These are phyloP conservation scores for Hemerocallis citrina DNA, from an alignment of 106 monocot genomes.

Conservation along the genomic window DNA sequence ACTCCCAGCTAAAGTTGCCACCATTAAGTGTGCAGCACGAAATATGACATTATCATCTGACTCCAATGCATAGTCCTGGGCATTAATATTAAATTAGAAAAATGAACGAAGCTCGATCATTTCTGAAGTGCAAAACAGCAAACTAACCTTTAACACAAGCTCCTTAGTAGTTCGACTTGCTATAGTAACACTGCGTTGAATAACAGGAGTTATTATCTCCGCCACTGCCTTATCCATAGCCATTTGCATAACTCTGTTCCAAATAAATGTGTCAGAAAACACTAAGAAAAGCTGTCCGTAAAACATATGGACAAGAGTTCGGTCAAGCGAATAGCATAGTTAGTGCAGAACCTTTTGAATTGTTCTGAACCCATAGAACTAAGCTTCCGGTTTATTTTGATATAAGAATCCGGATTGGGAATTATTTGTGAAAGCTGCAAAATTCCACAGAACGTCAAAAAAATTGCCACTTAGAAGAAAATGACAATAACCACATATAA, in stretches of 20 bases:
- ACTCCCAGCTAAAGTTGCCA: conserved; percentile 84
- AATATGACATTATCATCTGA: conserved; percentile 59
- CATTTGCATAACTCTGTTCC: conserved; percentile 44
- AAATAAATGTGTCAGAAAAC: conserved; percentile 5
- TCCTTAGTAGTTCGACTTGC: conserved; percentile 83
- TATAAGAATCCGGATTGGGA: conserved; percentile 42
- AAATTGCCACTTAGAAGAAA: conserved; percentile 2
- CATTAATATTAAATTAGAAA: background rate
- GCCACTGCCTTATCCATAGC: conserved; percentile 71
- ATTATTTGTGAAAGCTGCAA: conserved; percentile 45
- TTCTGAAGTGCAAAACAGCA: background rate
- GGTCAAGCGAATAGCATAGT: background rate
- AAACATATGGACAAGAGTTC: background rate
- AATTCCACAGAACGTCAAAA: background rate
- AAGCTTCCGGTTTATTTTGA: conserved; percentile 74
- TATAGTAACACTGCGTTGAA: conserved; percentile 93
- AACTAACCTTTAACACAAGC: conserved; percentile 71
- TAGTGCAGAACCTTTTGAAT: conserved; percentile 42
- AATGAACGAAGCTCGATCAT: conserved; percentile 1
- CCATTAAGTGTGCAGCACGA: conserved; percentile 76
- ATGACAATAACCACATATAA: conserved; percentile 16
- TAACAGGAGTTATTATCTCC: conserved; percentile 76
- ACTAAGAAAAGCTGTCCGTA: background rate
- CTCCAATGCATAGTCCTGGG: conserved; percentile 90
- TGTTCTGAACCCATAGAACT: conserved; percentile 63